Evolutionary conservation across 192 early-diverging fungal genomes (phyloP).

Genomic region (Rhizophagus prolifer): DNA sequence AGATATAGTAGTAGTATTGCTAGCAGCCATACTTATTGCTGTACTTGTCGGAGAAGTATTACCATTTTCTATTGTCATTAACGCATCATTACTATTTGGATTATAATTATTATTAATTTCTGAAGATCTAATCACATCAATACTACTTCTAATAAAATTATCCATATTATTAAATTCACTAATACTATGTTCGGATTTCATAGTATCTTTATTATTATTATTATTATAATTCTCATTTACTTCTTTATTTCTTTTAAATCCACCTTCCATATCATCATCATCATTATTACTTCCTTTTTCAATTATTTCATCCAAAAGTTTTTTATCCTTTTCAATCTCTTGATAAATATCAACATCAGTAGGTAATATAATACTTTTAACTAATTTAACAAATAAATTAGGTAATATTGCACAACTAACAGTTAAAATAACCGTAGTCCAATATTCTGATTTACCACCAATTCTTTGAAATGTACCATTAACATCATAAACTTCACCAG

Average conservation of each 20-base stretch:
- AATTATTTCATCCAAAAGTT: neutral
- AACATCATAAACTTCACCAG: constrained; percentile 49
- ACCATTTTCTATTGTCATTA: neutral
- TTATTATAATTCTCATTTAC: neutral
- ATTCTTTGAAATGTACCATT: constrained; percentile 51
- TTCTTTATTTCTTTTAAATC: neutral
- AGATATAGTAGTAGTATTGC: neutral
- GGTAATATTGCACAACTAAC: constrained; percentile 51
- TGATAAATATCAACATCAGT: constrained; percentile 48
- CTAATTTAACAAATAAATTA: constrained; percentile 48
- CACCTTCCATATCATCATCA: neutral
- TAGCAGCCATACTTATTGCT: neutral
- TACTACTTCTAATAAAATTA: too few relatives aligned
- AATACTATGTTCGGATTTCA: neutral
- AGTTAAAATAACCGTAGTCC: constrained; percentile 59
- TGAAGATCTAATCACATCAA: too few relatives aligned
- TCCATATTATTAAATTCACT: too few relatives aligned
- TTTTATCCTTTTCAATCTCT: constrained; percentile 41
- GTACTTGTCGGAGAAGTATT: neutral
- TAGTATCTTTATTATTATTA: neutral
- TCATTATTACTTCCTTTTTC: neutral
- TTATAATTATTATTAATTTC: too few relatives aligned
- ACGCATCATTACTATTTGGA: too few relatives aligned
- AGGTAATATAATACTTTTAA: constrained; percentile 39
- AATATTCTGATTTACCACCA: constrained; percentile 49